Conservation (phyloP, 176 grass and related monocot species). For the Oropetium thomaeum region DNA sequence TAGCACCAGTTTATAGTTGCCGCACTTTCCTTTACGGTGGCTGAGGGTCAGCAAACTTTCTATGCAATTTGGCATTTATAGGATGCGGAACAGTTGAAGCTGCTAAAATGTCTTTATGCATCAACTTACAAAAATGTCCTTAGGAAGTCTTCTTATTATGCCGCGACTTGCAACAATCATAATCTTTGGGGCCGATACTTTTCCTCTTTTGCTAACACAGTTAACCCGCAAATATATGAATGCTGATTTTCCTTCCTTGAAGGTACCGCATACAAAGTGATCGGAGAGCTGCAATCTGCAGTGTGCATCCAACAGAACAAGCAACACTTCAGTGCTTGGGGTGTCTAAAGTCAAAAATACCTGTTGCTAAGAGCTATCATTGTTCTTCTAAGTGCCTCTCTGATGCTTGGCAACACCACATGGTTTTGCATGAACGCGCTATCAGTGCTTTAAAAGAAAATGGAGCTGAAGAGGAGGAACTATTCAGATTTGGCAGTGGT, state of each 20-base stretch:
- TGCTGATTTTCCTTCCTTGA: constrained; percentile 27
- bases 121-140: neutral
- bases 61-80: constrained; percentile 5
- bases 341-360: constrained; percentile 89
- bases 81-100: neutral
- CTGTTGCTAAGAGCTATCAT: constrained; percentile 79
- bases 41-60: neutral
- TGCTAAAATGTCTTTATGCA: neutral
- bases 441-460: constrained; percentile 67
- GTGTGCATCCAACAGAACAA: constrained; percentile 76
- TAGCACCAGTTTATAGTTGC: neutral
- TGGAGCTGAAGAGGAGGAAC: constrained; percentile 67
- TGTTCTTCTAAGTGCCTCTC: constrained; percentile 78
- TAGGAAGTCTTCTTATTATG: neutral
- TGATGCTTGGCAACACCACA: constrained; percentile 83
- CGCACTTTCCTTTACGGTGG: neutral
- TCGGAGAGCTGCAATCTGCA: constrained; percentile 62
- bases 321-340: constrained; percentile 80
- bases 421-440: constrained; percentile 71
- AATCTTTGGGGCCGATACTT: neutral
- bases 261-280: constrained; percentile 85
- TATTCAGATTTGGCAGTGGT: constrained; percentile 51
- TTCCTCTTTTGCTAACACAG: neutral
- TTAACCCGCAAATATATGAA: neutral
- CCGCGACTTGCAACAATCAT: constrained; percentile 8